A percentile compares a stretch with the other conserved stretches of the same genome.
Evolutionary conservation across 192 early-diverging fungal species (phyloP).

Genomic region (Spizellomyces punctatus): DNA sequence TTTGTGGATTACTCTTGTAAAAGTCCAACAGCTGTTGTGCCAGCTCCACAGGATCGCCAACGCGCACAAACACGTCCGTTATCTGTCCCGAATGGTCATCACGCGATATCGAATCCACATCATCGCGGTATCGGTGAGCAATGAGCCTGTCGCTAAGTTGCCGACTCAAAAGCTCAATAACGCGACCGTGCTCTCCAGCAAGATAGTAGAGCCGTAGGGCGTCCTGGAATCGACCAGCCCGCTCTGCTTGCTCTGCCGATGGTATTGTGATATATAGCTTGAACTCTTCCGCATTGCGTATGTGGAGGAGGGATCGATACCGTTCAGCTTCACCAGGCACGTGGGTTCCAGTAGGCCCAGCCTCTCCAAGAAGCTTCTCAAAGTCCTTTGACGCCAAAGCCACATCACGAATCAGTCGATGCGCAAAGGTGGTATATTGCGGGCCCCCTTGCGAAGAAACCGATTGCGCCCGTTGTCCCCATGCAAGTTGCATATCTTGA

Average conservation of each 20-base stretch:
- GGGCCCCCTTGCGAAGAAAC: conserved; percentile 31
- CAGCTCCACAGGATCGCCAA: conserved; percentile 39
- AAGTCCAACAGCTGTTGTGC: conserved; percentile 22
- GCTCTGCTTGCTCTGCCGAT: conserved; percentile 71
- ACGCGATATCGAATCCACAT: not conserved
- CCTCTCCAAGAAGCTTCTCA: conserved; percentile 31
- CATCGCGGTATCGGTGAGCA: conserved; percentile 23
- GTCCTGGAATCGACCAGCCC: conserved; percentile 70
- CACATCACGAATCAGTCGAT: conserved; percentile 61
- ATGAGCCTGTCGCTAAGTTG: conserved; percentile 20
- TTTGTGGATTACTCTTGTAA: conserved; percentile 25
- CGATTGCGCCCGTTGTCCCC: not conserved
- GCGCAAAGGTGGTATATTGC: conserved; percentile 55
- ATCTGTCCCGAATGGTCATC: conserved; percentile 2
- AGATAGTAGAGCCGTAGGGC: conserved; percentile 78
- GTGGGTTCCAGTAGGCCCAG: conserved; percentile 31
- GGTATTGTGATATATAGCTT: conserved; percentile 64
- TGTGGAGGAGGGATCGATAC: conserved; percentile 63
- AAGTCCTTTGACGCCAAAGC: conserved; percentile 18
- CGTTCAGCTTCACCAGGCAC: conserved; percentile 62
- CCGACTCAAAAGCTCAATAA: conserved; percentile 61
- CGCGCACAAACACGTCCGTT: conserved; percentile 19
- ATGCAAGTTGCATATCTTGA: conserved; percentile 9
- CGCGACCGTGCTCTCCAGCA: conserved; percentile 73
- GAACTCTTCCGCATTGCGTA: conserved; percentile 62